Conservation (phyloP, 129 eudicot species). For the sunflower (Helianthus annuus) region DNA sequence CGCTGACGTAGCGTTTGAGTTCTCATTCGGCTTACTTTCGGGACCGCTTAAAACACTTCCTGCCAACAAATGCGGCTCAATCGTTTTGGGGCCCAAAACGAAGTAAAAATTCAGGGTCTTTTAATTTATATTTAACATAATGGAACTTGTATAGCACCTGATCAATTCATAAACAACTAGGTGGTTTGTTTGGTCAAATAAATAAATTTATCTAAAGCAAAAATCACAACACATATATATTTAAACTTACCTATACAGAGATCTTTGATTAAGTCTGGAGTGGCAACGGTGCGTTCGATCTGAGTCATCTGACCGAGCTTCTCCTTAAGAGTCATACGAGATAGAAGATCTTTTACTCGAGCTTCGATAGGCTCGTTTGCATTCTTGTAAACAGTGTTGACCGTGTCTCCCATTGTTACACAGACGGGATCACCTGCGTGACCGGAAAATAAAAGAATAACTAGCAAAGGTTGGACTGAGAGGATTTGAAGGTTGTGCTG, state of each 20-base stretch:
- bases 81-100: too few species aligned
- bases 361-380: constrained; percentile 59
- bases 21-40: constrained; percentile 72
- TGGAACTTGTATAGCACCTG: too few species aligned
- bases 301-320: constrained; percentile 90
- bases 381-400: constrained; percentile 49
- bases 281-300: constrained; percentile 67
- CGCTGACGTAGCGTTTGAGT: constrained; percentile 42
- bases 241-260: constrained; percentile 42
- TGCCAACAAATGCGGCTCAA: constrained; percentile 19
- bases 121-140: too few species aligned
- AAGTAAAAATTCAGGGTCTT: too few species aligned
- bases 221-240: background rate
- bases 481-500: background rate
- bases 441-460: background rate
- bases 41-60: constrained; percentile 85
- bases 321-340: constrained; percentile 72
- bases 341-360: constrained; percentile 62
- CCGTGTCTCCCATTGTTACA: constrained; percentile 28
- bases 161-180: too few species aligned
- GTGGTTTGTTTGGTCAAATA: too few species aligned
- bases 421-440: background rate
- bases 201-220: too few species aligned
- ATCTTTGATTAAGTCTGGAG: constrained; percentile 59
- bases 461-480: background rate